Percentiles rank a stretch among this genome's conserved stretches.
phyloP scores from a whole-genome alignment of 805 yeast genomes.

The Blastobotrys attinorum region DNA sequence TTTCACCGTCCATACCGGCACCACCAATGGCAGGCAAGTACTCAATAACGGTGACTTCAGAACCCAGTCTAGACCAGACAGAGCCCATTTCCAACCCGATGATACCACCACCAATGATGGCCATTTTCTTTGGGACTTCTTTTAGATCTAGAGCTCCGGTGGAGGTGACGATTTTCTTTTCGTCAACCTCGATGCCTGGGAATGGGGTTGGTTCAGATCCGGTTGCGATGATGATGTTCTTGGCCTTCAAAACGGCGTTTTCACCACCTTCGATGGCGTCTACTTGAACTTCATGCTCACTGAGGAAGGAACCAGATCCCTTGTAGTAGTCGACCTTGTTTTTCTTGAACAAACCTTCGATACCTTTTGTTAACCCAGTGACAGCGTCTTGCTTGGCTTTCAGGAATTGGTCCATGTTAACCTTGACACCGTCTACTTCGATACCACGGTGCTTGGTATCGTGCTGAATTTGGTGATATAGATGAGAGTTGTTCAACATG shows the following conservation, averaged over 20 bases:
- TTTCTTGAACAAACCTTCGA: slow-evolving; percentile 91
- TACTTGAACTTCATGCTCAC: slow-evolving; percentile 70
- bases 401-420: slow-evolving; percentile 75
- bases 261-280: slow-evolving; percentile 82
- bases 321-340: slow-evolving; percentile 91
- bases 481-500: slow-evolving; percentile 84
- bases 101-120: slow-evolving; percentile 98
- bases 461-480: slow-evolving; percentile 80
- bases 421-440: slow-evolving; percentile 61
- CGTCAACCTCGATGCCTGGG: slow-evolving; percentile 96
- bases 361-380: slow-evolving; percentile 82
- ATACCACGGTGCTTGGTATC: slow-evolving; percentile 88
- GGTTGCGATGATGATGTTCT: slow-evolving; percentile 90
- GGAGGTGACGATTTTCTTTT: slow-evolving; percentile 92
- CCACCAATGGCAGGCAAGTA: slow-evolving; percentile 91
- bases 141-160: slow-evolving; percentile 82
- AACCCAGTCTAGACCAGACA: slow-evolving; percentile 90
- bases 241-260: slow-evolving; percentile 65
- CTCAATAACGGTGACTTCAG: slow-evolving; percentile 92
- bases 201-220: slow-evolving; percentile 98
- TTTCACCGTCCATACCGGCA: slow-evolving; percentile 98
- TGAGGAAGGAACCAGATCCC: slow-evolving; percentile 83
- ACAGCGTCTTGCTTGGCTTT: slow-evolving; percentile 90
- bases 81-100: slow-evolving; percentile 99
- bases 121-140: slow-evolving; percentile 86